These are phyloP conservation scores for Pisolithus albus DNA, from an alignment of 768 basidiomycete species.

Conservation along the genomic window DNA sequence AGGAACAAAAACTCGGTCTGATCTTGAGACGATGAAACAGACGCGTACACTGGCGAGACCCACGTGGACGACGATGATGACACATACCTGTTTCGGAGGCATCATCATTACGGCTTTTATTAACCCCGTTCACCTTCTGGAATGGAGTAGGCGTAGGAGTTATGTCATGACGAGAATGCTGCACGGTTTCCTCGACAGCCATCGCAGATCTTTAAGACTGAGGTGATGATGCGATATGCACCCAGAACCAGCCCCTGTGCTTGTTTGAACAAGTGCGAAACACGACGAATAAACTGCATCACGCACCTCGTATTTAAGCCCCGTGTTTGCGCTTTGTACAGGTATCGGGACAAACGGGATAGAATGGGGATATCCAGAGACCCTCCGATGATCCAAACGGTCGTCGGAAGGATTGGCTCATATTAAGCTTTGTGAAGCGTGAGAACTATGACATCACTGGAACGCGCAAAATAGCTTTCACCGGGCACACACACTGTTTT, in stretches of 20 bases:
- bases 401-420: neutral
- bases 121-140: neutral
- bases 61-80: slow-evolving; percentile 10
- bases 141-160: neutral
- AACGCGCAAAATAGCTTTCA: too few relatives aligned
- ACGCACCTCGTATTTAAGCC: slow-evolving; percentile 1
- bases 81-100: slow-evolving; percentile 15
- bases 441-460: slow-evolving; percentile 7
- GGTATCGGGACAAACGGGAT: neutral
- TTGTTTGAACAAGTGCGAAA: neutral
- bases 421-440: neutral
- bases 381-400: neutral
- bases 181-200: neutral
- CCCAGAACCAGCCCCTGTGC: neutral
- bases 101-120: neutral
- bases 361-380: neutral
- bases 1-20: neutral
- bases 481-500: too few relatives aligned
- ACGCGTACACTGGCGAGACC: neutral
- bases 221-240: neutral
- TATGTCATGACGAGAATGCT: neutral
- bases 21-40: neutral
- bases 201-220: neutral
- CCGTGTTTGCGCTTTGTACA: slow-evolving; percentile 6
- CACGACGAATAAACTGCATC: neutral